These are phyloP conservation scores for Cinchona pubescens DNA, from an alignment of 257 asterid species.

Conservation along the genomic window DNA sequence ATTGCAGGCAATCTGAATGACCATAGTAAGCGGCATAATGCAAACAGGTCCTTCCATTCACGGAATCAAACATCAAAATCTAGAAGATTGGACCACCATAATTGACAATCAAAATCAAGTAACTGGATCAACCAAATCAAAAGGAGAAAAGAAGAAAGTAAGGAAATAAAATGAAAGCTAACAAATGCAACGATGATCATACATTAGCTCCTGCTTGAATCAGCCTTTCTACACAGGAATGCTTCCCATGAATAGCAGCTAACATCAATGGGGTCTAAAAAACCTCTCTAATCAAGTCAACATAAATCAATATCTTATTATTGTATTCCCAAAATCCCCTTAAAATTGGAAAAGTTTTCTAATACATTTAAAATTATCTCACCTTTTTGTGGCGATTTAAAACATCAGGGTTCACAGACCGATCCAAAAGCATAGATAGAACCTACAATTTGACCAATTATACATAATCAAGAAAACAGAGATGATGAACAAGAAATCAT, in stretches of 20 bases:
- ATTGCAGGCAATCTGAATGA: conserved; percentile 64
- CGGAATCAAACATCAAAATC: conserved; percentile 73
- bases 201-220: conserved; percentile 83
- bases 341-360: not conserved
- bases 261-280: conserved; percentile 79
- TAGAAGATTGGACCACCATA: conserved; percentile 19
- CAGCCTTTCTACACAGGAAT: conserved; percentile 61
- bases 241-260: conserved; percentile 76
- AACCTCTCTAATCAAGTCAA: conserved; percentile 28
- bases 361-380: not conserved
- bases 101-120: conserved; percentile 2
- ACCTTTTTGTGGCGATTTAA: conserved; percentile 84
- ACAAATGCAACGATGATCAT: conserved; percentile 18
- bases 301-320: conserved; percentile 12
- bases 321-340: not conserved
- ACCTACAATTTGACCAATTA: conserved; percentile 37
- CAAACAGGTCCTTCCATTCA: conserved; percentile 66
- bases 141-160: not conserved
- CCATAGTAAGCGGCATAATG: conserved; percentile 89
- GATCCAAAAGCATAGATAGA: conserved; percentile 66
- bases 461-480: conserved; percentile 13
- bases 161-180: not conserved
- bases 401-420: conserved; percentile 59
- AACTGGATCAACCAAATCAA: not conserved
- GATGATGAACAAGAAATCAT: conserved; percentile 6